phyloP scores from a whole-genome alignment of 2,329 filamentous ascomycete genomes.

The Trichoderma semiorbis region DNA sequence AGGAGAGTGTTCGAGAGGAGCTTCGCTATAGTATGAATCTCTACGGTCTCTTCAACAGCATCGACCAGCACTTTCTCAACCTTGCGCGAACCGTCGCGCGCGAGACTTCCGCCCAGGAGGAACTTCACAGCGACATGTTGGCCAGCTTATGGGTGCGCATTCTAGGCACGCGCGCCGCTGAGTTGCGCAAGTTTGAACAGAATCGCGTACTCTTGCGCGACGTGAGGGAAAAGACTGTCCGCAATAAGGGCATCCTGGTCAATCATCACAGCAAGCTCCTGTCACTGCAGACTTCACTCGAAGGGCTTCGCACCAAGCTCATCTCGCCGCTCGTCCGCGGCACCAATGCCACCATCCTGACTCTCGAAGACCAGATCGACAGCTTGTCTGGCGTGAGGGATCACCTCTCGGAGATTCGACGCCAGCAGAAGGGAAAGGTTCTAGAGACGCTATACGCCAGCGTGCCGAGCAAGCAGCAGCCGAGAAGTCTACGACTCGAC shows the following conservation, averaged over 20 bases:
- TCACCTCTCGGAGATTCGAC: constrained; percentile 71
- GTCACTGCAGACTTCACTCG: constrained; percentile 80
- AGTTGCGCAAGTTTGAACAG: constrained; percentile 86
- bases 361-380: constrained; percentile 79
- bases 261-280: constrained; percentile 83
- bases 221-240: constrained; percentile 77
- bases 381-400: constrained; percentile 77
- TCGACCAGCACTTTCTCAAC: constrained; percentile 87
- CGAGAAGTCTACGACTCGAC: constrained; percentile 4
- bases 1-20: constrained; percentile 84
- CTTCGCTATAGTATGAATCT: constrained; percentile 75
- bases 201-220: constrained; percentile 77
- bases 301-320: constrained; percentile 77
- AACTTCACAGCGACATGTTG: constrained; percentile 75
- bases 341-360: constrained; percentile 63
- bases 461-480: constrained; percentile 26
- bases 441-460: constrained; percentile 74
- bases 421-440: constrained; percentile 77
- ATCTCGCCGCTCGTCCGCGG: constrained; percentile 78
- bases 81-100: constrained; percentile 80
- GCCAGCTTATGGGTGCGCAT: constrained; percentile 82
- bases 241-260: constrained; percentile 81
- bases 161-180: constrained; percentile 69
- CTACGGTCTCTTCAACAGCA: constrained; percentile 85
- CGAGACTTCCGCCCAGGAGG: constrained; percentile 77